Conservation (phyloP, 164 flowering plant genomes). For the Kingdonia uniflora region DNA sequence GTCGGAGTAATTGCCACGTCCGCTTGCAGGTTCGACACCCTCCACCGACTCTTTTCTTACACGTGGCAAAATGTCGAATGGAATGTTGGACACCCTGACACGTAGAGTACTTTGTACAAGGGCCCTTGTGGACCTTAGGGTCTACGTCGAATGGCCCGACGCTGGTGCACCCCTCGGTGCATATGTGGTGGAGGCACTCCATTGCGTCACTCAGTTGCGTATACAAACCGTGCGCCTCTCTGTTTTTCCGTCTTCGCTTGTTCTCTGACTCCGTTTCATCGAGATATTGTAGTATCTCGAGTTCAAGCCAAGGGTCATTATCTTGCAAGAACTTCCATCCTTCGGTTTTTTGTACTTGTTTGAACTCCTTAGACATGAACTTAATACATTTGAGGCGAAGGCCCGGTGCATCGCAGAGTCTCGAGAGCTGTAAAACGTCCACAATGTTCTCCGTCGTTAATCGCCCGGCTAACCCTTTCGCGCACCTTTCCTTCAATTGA, state of each 20-base stretch:
- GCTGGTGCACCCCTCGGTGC: constrained; percentile 74
- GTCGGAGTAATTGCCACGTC: constrained; percentile 83
- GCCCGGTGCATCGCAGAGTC: constrained; percentile 74
- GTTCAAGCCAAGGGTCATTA: constrained; percentile 81
- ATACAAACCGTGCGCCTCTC: constrained; percentile 43
- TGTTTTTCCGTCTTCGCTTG: constrained; percentile 29
- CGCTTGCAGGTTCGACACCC: constrained; percentile 73
- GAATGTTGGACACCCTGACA: constrained; percentile 69
- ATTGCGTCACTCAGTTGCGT: constrained; percentile 79
- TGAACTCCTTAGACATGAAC: constrained; percentile 38
- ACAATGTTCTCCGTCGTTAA: constrained; percentile 62
- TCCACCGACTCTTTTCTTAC: constrained; percentile 52
- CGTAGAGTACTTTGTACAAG: constrained; percentile 49
- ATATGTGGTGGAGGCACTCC: constrained; percentile 87
- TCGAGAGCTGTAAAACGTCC: constrained; percentile 71
- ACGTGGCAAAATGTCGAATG: constrained; percentile 65
- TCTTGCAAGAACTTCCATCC: constrained; percentile 80
- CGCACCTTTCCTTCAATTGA: constrained; percentile 57
- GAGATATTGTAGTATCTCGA: constrained; percentile 68
- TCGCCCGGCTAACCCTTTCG: constrained; percentile 31
- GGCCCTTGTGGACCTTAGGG: constrained; percentile 24
- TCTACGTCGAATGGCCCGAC: constrained; percentile 62
- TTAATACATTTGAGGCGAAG: constrained; percentile 68
- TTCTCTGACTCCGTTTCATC: constrained; percentile 77
- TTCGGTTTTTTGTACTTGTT: constrained; percentile 62